phyloP scores from a whole-genome alignment of 2,329 filamentous ascomycete genomes.

The Fusarium begoniae region DNA sequence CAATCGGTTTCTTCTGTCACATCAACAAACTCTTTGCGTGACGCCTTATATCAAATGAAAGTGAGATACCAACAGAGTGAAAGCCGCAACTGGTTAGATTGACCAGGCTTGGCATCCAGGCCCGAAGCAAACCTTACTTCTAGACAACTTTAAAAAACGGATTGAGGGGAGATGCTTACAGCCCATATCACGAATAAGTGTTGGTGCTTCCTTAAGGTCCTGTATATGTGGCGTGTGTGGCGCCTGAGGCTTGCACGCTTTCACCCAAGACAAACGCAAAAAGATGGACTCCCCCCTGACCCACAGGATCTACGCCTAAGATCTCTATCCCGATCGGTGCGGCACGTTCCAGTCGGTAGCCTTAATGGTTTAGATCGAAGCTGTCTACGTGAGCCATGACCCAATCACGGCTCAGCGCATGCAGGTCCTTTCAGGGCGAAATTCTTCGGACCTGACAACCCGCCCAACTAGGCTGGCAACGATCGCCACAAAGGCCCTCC shows the following conservation, averaged over 20 bases:
- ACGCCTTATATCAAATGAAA: background rate
- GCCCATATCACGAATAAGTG: constrained; percentile 9
- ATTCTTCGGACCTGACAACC: constrained; percentile 26
- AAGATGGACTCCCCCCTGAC: background rate
- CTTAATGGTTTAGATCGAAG: constrained; percentile 3
- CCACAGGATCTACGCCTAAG: background rate
- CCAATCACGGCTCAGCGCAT: constrained; percentile 21
- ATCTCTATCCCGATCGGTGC: constrained; percentile 27
- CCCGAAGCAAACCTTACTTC: constrained; percentile 1
- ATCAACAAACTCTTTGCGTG: background rate
- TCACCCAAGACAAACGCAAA: constrained; percentile 25
- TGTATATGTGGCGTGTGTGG: constrained; percentile 16
- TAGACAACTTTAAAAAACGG: constrained; percentile 19
- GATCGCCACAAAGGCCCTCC: background rate
- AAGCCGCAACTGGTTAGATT: constrained; percentile 23
- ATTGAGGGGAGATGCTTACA: constrained; percentile 1
- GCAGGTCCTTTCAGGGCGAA: constrained; percentile 23
- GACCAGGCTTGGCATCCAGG: constrained; percentile 26
- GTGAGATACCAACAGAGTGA: background rate
- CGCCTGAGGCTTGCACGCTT: constrained; percentile 23
- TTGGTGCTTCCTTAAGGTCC: no score
- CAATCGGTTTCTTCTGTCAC: background rate
- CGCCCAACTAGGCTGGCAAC: background rate
- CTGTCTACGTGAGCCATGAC: background rate
- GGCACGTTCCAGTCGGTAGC: constrained; percentile 31